phyloP scores from a whole-genome alignment of 441 rosid species.

The Geranium incanum region DNA sequence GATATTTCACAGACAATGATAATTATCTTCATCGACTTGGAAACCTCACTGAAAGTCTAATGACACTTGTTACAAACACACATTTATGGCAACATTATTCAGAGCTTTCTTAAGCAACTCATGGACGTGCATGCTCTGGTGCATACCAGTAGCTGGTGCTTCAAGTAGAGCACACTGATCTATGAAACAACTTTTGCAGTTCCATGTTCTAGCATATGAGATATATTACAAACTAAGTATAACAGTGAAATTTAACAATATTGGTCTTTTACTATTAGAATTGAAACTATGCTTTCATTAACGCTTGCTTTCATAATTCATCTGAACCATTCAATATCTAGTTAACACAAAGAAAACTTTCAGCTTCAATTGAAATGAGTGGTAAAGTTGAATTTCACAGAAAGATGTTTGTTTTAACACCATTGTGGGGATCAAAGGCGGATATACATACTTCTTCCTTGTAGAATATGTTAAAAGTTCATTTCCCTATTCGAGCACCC shows the following conservation, averaged over 20 bases:
- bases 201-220: not conserved
- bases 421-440: not conserved
- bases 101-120: not conserved
- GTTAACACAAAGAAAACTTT: not conserved
- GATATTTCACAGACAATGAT: not conserved
- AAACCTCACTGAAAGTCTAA: slow-evolving; percentile 13
- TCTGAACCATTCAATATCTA: not conserved
- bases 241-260: not conserved
- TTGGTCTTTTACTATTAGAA: not conserved
- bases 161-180: not conserved
- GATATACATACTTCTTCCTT: not conserved
- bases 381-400: not conserved
- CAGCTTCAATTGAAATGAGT: not conserved
- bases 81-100: slow-evolving; percentile 4
- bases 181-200: not conserved
- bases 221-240: not conserved
- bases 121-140: not conserved
- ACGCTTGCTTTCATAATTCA: not conserved
- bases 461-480: not conserved
- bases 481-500: not conserved
- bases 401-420: not conserved
- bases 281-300: not conserved
- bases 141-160: not conserved
- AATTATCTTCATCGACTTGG: not conserved
- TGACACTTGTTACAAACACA: slow-evolving; percentile 5